Evolutionary conservation across 176 grass and related monocot species (phyloP).

Genomic region (Cenchrus americanus): DNA sequence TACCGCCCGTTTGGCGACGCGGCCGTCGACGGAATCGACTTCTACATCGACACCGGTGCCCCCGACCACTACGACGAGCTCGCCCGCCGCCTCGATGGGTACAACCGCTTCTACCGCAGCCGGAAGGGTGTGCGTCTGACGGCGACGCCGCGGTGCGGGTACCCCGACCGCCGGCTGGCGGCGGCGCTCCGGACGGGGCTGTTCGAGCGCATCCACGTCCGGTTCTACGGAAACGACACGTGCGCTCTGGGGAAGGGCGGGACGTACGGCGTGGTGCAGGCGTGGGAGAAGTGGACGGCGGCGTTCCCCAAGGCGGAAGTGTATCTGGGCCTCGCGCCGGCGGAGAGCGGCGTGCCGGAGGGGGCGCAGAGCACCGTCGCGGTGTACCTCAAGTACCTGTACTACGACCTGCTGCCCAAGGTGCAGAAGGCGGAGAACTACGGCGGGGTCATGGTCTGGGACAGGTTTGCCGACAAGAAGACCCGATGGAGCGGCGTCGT

Average conservation of each 20-base stretch:
- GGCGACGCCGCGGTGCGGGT: constrained; percentile 63
- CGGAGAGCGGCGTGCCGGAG: not conserved
- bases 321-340: not conserved
- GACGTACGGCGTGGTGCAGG: not conserved
- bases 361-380: not conserved
- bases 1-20: constrained; percentile 18
- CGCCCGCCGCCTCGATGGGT: not conserved
- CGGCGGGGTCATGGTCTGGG: not conserved
- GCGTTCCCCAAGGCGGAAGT: not conserved
- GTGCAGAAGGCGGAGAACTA: constrained; percentile 4
- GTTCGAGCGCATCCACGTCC: constrained; percentile 69
- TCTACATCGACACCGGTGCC: not conserved
- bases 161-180: constrained; percentile 34
- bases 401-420: constrained; percentile 13
- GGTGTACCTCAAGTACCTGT: constrained; percentile 12
- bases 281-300: constrained; percentile 42
- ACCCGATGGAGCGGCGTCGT: not conserved
- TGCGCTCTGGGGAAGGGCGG: constrained; percentile 38
- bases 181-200: constrained; percentile 46
- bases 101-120: not conserved
- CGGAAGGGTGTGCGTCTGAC: not conserved
- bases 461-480: not conserved
- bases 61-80: constrained; percentile 35
- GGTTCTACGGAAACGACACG: constrained; percentile 60
- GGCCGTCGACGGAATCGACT: constrained; percentile 5